Percentiles rank a stretch among this genome's conserved stretches.
These are phyloP conservation scores for Sarcomyxa edulis DNA, from an alignment of 768 basidiomycete species.

Conservation along the genomic window DNA sequence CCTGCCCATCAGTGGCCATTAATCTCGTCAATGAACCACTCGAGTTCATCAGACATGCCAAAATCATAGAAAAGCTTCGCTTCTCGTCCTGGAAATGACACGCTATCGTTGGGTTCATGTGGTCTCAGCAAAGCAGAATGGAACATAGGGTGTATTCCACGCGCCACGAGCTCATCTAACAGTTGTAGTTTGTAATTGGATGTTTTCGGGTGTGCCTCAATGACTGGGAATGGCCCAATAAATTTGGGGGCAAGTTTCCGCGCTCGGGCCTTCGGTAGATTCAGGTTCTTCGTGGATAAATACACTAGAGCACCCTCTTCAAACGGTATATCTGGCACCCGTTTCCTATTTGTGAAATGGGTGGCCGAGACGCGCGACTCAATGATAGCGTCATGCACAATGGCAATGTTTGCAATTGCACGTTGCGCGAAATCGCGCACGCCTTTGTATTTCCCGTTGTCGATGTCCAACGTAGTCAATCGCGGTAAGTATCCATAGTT, in stretches of 20 bases:
- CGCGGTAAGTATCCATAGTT: slow-evolving; percentile 17
- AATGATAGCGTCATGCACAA: slow-evolving; percentile 33
- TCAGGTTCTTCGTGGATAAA: slow-evolving; percentile 30
- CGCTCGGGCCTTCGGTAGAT: slow-evolving; percentile 24
- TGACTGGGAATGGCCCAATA: slow-evolving; percentile 31
- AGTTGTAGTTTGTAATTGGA: slow-evolving; percentile 24
- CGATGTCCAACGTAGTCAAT: slow-evolving; percentile 10
- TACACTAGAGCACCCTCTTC: slow-evolving; percentile 23
- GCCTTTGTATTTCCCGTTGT: slow-evolving; percentile 10
- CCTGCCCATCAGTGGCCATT: slow-evolving; percentile 15
- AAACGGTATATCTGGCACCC: slow-evolving; percentile 11
- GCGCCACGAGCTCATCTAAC: slow-evolving; percentile 13
- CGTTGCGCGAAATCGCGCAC: slow-evolving; percentile 15
- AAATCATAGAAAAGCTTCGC: slow-evolving; percentile 29
- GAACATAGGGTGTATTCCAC: slow-evolving; percentile 27
- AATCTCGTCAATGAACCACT: slow-evolving; percentile 33
- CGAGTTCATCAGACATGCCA: slow-evolving; percentile 20
- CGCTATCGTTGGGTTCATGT: slow-evolving; percentile 24
- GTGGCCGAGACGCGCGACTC: slow-evolving; percentile 22
- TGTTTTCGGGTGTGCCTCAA: slow-evolving; percentile 9
- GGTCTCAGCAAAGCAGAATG: slow-evolving; percentile 24
- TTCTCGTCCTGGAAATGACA: slow-evolving; percentile 26
- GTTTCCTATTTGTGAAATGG: slow-evolving; percentile 19
- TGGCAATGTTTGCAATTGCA: slow-evolving; percentile 10
- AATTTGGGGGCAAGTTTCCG: slow-evolving; percentile 29